phyloP scores from a whole-genome alignment of 805 yeast genomes.

The Komagataella mondaviorum region DNA sequence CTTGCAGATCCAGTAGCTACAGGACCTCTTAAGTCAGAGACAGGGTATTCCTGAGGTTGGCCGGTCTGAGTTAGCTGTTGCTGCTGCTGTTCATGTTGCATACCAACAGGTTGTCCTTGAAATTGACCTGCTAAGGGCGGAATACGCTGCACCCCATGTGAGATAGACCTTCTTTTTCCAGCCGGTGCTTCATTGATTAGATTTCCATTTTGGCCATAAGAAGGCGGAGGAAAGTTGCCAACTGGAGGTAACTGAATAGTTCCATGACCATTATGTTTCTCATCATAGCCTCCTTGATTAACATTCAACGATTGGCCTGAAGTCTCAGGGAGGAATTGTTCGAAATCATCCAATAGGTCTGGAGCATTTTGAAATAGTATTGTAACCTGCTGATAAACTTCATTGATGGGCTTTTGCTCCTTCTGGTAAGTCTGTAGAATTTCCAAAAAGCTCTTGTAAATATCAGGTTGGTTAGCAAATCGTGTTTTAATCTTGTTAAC shows the following conservation, averaged over 20 bases:
- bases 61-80: slow-evolving; percentile 5
- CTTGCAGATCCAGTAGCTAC: slow-evolving; percentile 39
- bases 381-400: slow-evolving; percentile 90
- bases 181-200: slow-evolving; percentile 5
- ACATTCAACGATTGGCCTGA: slow-evolving; percentile 22
- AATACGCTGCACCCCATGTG: slow-evolving; percentile 6
- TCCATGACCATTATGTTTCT: slow-evolving; percentile 5
- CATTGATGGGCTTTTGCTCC: slow-evolving; percentile 89
- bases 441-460: slow-evolving; percentile 88
- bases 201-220: slow-evolving; percentile 13
- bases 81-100: slow-evolving; percentile 4
- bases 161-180: slow-evolving; percentile 10
- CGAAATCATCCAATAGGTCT: slow-evolving; percentile 86
- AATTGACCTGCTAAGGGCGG: slow-evolving; percentile 2
- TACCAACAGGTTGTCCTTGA: neutral
- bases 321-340: slow-evolving; percentile 86
- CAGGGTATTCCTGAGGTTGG: slow-evolving; percentile 20
- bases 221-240: slow-evolving; percentile 73
- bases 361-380: slow-evolving; percentile 85
- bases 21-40: slow-evolving; percentile 29
- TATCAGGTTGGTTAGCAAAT: slow-evolving; percentile 88
- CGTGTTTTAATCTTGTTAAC: slow-evolving; percentile 94
- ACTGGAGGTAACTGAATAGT: slow-evolving; percentile 69
- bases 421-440: slow-evolving; percentile 93
- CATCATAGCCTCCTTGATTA: slow-evolving; percentile 11